Evolutionary conservation across 2,329 filamentous ascomycete species (phyloP).

Genomic region (Dryadomyces sulphureus): DNA sequence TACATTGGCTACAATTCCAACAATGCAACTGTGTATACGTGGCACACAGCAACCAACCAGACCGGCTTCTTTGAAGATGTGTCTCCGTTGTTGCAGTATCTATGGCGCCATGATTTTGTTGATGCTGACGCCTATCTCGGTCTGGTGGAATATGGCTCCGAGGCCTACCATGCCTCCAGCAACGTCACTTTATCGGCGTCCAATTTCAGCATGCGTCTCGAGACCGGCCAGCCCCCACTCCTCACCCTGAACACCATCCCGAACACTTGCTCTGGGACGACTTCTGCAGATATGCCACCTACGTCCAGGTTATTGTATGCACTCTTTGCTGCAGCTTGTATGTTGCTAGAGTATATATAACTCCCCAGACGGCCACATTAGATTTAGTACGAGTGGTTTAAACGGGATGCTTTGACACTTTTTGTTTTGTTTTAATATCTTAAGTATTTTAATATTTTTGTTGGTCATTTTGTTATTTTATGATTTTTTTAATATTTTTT

Average conservation of each 20-base stretch:
- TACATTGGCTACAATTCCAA: not conserved
- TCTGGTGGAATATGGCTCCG: conserved; percentile 1
- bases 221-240: not conserved
- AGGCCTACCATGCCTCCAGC: not conserved
- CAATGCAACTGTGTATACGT: not conserved
- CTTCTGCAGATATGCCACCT: not conserved
- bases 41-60: not conserved
- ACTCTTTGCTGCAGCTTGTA: not conserved
- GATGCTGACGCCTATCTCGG: not conserved
- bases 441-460: too few species aligned
- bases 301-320: not conserved
- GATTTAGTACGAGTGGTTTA: too few species aligned
- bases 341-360: not conserved
- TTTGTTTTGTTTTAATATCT: too few species aligned
- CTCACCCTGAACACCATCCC: not conserved
- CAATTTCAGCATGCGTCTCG: not conserved
- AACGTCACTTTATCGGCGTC: conserved; percentile 3
- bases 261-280: not conserved
- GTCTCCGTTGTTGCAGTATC: conserved; percentile 5
- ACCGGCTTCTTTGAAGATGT: conserved; percentile 1
- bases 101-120: conserved; percentile 2
- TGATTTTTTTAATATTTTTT: too few species aligned
- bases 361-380: not conserved
- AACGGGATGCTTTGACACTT: too few species aligned
- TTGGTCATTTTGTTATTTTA: too few species aligned